Base-by-base conservation (phyloP, 164 flowering plant species). In the Vitis labrusca region DNA sequence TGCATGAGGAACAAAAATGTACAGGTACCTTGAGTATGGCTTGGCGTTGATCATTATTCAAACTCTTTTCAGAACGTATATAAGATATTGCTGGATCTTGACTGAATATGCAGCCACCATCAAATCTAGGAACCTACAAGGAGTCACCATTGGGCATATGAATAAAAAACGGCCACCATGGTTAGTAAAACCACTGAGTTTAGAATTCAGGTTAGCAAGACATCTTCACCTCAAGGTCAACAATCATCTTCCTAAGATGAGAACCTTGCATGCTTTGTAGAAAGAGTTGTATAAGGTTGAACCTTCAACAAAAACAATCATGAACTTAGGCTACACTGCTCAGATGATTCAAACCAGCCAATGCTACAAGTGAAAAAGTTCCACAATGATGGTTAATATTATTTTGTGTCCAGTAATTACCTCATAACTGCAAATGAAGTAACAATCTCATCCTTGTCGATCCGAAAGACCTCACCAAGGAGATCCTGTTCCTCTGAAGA, bases 11-110 rank as follows among this genome's bases (percentile, higher is more conserved):
- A 48, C 65, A 66, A 17, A 57, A 32, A 11, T 8, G 3, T 50
- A 23, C 32, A 54, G 11, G 10, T 54, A 88, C 99, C 95, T 96
- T 96, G 65, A 86, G 80, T 67, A 96, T 86, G 47, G 98, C 91
- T 78, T 88, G 83, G 50, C 97, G 89, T 71, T 96, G 99, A 85
- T 96, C 99, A 74, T 88, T 82, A 84, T 96, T 96, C 76, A 96
- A 81, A 74, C 73, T 87, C 68, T 84, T 87, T 76, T 90, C 91
- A 37, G 98, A 91, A 85, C 89, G 82, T 4, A 96, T 69, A 75
- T 91, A 96, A 44, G 99, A 85, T 81, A 93, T 81, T 63, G 97
- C 97, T 66, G 99, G 98, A 81, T 96, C 98, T 76, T 96, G 99
- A 84, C 95, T 96, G 54, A 85, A 77, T 76, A 90, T 73, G 73